A percentile compares a stretch with the other conserved stretches of the same genome.
Conservation (phyloP, 371 early-diverging fungal genomes). For the Rhizomucor miehei region DNA sequence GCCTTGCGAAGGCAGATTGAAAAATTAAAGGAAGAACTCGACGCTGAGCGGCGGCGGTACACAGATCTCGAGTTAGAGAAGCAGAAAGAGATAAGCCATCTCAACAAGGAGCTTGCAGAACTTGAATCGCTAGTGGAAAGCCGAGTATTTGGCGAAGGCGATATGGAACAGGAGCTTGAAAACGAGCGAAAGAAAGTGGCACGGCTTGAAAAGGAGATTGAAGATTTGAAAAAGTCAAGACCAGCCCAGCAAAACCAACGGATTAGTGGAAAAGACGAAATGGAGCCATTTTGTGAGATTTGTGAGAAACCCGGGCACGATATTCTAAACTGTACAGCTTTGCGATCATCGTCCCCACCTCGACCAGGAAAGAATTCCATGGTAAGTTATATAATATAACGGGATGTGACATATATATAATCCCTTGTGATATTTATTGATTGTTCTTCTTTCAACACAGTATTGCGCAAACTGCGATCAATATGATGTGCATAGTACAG, state of each 20-base stretch:
- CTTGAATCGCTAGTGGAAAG: slow-evolving; percentile 72
- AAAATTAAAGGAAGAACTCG: slow-evolving; percentile 45
- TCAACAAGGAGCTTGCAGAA: slow-evolving; percentile 66
- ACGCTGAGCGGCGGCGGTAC: slow-evolving; percentile 41
- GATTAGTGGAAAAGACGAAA: not conserved
- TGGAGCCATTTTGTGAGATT: slow-evolving; percentile 48
- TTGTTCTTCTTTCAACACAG: slow-evolving; percentile 10
- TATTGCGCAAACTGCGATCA: slow-evolving; percentile 71
- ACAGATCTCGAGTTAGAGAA: slow-evolving; percentile 51
- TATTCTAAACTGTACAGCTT: slow-evolving; percentile 45
- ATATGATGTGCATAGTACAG: slow-evolving; percentile 57
- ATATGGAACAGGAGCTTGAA: slow-evolving; percentile 60
- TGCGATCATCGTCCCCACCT: not conserved
- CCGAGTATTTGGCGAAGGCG: slow-evolving; percentile 66
- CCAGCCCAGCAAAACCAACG: not conserved
- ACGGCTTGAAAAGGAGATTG: slow-evolving; percentile 8
- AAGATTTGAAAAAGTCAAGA: not conserved
- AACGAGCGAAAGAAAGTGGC: slow-evolving; percentile 26
- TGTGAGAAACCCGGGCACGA: slow-evolving; percentile 62
- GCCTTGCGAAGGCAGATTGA: slow-evolving; percentile 39
- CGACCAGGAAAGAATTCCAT: not conserved
- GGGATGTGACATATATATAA: no score
- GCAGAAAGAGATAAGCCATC: slow-evolving; percentile 49
- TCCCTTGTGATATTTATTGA: no score
- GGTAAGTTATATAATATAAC: not conserved